These are phyloP conservation scores for Fusarium gaditjirri DNA, from an alignment of 2,329 filamentous ascomycete genomes.

Conservation along the genomic window DNA sequence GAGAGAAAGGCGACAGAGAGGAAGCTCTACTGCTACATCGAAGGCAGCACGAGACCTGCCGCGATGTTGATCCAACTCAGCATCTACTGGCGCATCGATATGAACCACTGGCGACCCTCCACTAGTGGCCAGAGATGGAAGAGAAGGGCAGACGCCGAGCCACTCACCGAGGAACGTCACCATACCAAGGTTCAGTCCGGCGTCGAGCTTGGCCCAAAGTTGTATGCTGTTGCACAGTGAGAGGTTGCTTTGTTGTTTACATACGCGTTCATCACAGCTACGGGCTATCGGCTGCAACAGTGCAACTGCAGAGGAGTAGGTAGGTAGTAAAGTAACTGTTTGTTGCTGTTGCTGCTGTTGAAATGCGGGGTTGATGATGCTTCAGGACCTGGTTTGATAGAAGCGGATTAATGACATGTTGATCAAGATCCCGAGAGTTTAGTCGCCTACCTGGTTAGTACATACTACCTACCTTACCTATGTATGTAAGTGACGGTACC, in stretches of 20 bases:
- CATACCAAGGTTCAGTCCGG: slow-evolving; percentile 41
- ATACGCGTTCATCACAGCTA: slow-evolving; percentile 13
- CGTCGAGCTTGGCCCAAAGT: slow-evolving; percentile 3
- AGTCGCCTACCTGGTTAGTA: neutral
- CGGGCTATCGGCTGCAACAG: slow-evolving; percentile 6
- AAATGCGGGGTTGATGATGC: slow-evolving; percentile 29
- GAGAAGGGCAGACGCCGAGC: slow-evolving; percentile 29
- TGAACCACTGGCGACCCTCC: slow-evolving; percentile 49
- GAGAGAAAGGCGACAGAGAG: slow-evolving; percentile 27
- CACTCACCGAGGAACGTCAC: slow-evolving; percentile 41
- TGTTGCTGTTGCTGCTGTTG: neutral
- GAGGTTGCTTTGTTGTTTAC: slow-evolving; percentile 1
- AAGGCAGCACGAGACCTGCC: slow-evolving; percentile 36
- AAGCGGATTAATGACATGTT: slow-evolving; percentile 19
- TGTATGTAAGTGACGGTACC: neutral
- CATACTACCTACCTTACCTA: neutral
- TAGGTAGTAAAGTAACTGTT: too few relatives aligned
- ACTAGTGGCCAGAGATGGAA: slow-evolving; percentile 35
- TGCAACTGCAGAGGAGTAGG: neutral
- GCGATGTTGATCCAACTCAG: slow-evolving; percentile 42
- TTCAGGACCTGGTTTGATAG: slow-evolving; percentile 5
- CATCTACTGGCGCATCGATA: slow-evolving; percentile 30
- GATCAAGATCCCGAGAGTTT: slow-evolving; percentile 14
- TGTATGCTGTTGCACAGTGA: slow-evolving; percentile 16
- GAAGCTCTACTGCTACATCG: slow-evolving; percentile 22